Evolutionary conservation across 805 yeast species (phyloP).

Genomic region (Sugiyamaella mastotermitis): DNA sequence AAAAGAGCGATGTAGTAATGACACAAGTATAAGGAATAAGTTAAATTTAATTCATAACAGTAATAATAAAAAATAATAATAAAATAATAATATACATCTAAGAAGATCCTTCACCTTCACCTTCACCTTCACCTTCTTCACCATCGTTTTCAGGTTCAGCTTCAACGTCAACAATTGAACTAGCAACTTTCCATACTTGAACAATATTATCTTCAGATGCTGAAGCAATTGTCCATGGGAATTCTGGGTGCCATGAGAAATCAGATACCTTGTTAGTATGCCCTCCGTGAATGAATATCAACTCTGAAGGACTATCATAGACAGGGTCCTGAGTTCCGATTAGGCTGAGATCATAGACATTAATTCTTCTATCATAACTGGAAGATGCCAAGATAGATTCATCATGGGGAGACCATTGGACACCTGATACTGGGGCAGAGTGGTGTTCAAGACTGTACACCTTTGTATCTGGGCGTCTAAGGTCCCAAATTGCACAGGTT

Average conservation of each 20-base stretch:
- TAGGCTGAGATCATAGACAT: conserved; percentile 67
- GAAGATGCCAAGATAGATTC: conserved; percentile 53
- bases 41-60: conserved; percentile 1
- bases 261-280: conserved; percentile 69
- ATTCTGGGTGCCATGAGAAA: conserved; percentile 58
- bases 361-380: conserved; percentile 62
- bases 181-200: conserved; percentile 71
- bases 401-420: conserved; percentile 48
- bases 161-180: conserved; percentile 37
- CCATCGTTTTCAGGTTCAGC: conserved; percentile 36
- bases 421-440: conserved; percentile 46
- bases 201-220: conserved; percentile 72
- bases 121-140: conserved; percentile 5
- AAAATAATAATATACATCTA: conserved; percentile 1
- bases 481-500: conserved; percentile 64
- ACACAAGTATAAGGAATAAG: no score
- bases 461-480: conserved; percentile 55
- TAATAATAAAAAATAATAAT: neutral
- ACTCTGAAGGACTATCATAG: conserved; percentile 65
- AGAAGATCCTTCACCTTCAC: conserved; percentile 1
- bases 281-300: conserved; percentile 79
- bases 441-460: conserved; percentile 66
- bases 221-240: conserved; percentile 55
- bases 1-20: no score
- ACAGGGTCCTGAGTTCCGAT: conserved; percentile 42